These are phyloP conservation scores for Conticribra weissflogii DNA, from an alignment of 108 stramenopile genomes.

Conservation along the genomic window DNA sequence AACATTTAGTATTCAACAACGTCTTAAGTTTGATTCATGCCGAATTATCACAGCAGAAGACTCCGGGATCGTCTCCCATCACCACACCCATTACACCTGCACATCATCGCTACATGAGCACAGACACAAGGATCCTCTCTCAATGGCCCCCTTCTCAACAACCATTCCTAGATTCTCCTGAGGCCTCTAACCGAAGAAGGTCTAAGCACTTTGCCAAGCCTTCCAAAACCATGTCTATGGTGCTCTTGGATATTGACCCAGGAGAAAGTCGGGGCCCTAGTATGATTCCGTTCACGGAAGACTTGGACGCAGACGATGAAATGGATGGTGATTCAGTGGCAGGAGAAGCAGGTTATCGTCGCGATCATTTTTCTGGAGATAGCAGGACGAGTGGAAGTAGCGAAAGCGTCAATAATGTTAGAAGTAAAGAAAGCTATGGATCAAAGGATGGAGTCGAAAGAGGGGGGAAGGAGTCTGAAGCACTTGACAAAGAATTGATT, in stretches of 20 bases:
- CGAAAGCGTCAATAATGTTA: neutral
- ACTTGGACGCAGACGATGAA: conserved; percentile 22
- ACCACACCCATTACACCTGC: neutral
- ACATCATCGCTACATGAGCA: conserved; percentile 6
- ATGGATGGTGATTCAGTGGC: conserved; percentile 1
- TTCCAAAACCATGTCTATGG: conserved; percentile 44
- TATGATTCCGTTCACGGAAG: conserved; percentile 37
- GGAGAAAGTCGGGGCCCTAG: conserved; percentile 40
- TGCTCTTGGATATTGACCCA: conserved; percentile 39
- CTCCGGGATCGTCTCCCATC: too few species aligned
- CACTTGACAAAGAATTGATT: too few species aligned
- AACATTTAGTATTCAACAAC: too few species aligned
- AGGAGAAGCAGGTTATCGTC: neutral
- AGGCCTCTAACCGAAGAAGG: too few species aligned
- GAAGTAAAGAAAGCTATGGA: too few species aligned
- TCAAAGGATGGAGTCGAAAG: neutral
- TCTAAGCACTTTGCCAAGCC: too few species aligned
- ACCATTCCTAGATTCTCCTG: conserved; percentile 12
- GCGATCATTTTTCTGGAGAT: neutral
- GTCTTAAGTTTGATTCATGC: too few species aligned
- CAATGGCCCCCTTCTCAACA: conserved; percentile 26
- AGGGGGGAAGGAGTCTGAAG: neutral
- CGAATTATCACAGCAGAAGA: too few species aligned
- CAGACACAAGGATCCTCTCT: conserved; percentile 13
- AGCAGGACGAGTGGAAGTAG: conserved; percentile 1